Conservation (phyloP, 805 yeast species). For the Alloascoidea hylecoeti region DNA sequence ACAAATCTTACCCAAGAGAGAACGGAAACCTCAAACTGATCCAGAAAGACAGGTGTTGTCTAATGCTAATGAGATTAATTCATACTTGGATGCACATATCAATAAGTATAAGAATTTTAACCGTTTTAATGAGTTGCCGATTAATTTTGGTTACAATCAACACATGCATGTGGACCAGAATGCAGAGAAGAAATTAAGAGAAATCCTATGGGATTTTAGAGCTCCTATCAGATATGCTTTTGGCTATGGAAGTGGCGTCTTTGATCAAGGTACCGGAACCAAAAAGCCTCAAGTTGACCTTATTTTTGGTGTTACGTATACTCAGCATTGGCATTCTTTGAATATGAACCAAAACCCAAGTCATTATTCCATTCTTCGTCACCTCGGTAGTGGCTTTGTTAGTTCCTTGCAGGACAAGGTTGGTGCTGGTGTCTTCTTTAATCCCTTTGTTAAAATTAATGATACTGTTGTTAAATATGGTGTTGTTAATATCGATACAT, state of each 20-base stretch:
- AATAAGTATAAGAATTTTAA: constrained; percentile 10
- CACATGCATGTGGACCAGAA: constrained; percentile 28
- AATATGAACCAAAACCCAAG: constrained; percentile 53
- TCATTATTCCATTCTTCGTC: constrained; percentile 64
- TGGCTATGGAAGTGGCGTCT: constrained; percentile 94
- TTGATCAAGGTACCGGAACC: constrained; percentile 43
- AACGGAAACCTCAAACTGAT: neutral
- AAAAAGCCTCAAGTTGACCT: constrained; percentile 68
- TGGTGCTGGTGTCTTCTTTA: constrained; percentile 90
- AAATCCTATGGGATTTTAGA: constrained; percentile 40
- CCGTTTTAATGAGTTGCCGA: constrained; percentile 31
- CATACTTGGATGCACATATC: constrained; percentile 14
- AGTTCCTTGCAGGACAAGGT: constrained; percentile 38
- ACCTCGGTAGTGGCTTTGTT: constrained; percentile 44
- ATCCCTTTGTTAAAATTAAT: constrained; percentile 65
- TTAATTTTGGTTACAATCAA: constrained; percentile 47
- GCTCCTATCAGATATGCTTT: constrained; percentile 71
- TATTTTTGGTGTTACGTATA: constrained; percentile 66
- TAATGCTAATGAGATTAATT: neutral
- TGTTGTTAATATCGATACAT: constrained; percentile 47
- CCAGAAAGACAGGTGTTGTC: neutral
- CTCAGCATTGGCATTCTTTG: constrained; percentile 61
- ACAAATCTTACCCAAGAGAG: neutral
- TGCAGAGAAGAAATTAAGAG: constrained; percentile 27
- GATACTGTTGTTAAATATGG: constrained; percentile 70